These are phyloP conservation scores for Bimuria novae-zelandiae DNA, from an alignment of 2,329 filamentous ascomycete genomes.

Conservation along the genomic window DNA sequence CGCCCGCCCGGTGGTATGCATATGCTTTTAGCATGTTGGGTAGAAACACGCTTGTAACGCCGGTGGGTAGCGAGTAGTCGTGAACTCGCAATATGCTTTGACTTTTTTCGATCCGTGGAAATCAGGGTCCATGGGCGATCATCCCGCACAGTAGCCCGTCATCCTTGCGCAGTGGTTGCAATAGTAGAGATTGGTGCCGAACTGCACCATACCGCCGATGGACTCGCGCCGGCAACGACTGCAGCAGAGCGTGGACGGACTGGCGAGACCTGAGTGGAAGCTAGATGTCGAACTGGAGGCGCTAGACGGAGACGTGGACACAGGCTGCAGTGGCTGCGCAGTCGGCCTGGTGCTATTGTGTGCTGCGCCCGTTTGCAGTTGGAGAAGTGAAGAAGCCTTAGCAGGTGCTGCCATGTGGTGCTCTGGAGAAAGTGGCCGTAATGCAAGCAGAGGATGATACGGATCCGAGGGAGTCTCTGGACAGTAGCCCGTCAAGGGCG, in stretches of 20 bases:
- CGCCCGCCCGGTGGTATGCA: neutral
- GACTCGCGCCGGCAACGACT: conserved; percentile 43
- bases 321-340: conserved; percentile 32
- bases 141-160: conserved; percentile 44
- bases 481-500: conserved; percentile 29
- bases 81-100: neutral
- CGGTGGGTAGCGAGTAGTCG: conserved; percentile 1
- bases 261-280: conserved; percentile 11
- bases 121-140: conserved; percentile 14
- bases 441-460: conserved; percentile 43
- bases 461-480: conserved; percentile 35
- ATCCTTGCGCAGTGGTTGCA: conserved; percentile 48
- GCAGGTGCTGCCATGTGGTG: conserved; percentile 26
- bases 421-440: conserved; percentile 20
- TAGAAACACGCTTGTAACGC: neutral
- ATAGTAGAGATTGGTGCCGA: conserved; percentile 48
- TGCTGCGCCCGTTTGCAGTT: conserved; percentile 46
- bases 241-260: conserved; percentile 32
- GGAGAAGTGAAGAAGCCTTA: conserved; percentile 44
- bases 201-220: conserved; percentile 39
- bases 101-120: neutral
- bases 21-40: neutral
- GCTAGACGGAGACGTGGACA: conserved; percentile 15
- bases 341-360: conserved; percentile 40
- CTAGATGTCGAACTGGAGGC: conserved; percentile 10